Conservation (phyloP, 2,329 filamentous ascomycete species). For the Shiraia sp. region DNA sequence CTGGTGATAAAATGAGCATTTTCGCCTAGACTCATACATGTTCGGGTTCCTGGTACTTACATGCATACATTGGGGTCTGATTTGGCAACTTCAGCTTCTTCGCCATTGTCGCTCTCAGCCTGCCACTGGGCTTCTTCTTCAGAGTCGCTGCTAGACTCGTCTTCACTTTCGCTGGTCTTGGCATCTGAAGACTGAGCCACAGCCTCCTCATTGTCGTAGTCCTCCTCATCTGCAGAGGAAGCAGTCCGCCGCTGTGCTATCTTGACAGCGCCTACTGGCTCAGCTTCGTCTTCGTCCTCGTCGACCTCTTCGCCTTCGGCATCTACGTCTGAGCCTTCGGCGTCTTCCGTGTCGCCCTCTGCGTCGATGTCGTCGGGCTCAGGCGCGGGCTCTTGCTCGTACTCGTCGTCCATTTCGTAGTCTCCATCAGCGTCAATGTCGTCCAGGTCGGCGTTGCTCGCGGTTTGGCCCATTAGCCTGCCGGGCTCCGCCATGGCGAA, state of each 20-base stretch:
- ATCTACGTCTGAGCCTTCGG: conserved; percentile 49
- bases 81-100: conserved; percentile 60
- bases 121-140: conserved; percentile 62
- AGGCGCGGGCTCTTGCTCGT: conserved; percentile 27
- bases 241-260: conserved; percentile 33
- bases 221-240: conserved; percentile 47
- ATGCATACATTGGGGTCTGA: conserved; percentile 65
- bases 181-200: conserved; percentile 44
- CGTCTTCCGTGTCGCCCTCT: conserved; percentile 44
- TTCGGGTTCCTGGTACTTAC: conserved; percentile 51
- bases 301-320: conserved; percentile 52
- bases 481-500: conserved; percentile 49
- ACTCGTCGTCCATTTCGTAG: conserved; percentile 44
- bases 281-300: conserved; percentile 57
- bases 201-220: conserved; percentile 45
- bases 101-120: conserved; percentile 57
- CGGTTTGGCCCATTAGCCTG: conserved; percentile 42
- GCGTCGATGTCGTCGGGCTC: conserved; percentile 22
- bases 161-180: conserved; percentile 44
- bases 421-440: conserved; percentile 46
- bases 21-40: conserved; percentile 9
- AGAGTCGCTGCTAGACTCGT: conserved; percentile 52
- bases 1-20: conserved; percentile 49
- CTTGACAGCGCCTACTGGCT: conserved; percentile 49
- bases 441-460: conserved; percentile 36